phyloP scores from a whole-genome alignment of 2,329 filamentous ascomycete genomes.

The Aaosphaeria arxii region DNA sequence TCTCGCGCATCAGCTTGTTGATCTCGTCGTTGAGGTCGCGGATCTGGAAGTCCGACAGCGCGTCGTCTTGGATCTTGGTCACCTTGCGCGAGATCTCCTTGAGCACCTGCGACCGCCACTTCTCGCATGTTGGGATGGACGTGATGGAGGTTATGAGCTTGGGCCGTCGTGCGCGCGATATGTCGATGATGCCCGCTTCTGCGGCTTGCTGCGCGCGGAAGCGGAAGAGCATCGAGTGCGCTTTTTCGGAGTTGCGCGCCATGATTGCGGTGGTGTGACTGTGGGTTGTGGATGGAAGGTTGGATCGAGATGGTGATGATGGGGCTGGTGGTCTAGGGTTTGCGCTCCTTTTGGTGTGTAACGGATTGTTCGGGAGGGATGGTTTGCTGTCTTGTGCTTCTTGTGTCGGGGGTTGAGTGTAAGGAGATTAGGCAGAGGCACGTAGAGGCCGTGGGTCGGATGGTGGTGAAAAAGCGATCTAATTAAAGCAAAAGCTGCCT shows the following conservation, averaged over 20 bases:
- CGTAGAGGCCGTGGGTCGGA: background rate
- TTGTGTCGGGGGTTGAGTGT: background rate
- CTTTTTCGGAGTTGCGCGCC: slow-evolving; percentile 98
- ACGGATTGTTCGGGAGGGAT: background rate
- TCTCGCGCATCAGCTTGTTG: slow-evolving; percentile 98
- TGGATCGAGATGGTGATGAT: background rate
- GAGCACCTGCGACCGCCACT: slow-evolving; percentile 96
- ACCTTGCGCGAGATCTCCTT: slow-evolving; percentile 98
- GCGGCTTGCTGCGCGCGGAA: slow-evolving; percentile 97
- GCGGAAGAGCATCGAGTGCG: slow-evolving; percentile 99
- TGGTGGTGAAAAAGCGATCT: slow-evolving; percentile 1
- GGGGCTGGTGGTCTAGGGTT: background rate
- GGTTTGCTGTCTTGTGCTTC: background rate
- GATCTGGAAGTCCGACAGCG: slow-evolving; percentile 94
- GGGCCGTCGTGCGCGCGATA: slow-evolving; percentile 81
- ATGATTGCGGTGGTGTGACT: slow-evolving; percentile 20
- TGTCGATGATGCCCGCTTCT: slow-evolving; percentile 93
- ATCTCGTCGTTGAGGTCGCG: slow-evolving; percentile 98
- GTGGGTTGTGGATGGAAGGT: slow-evolving; percentile 3
- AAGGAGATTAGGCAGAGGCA: background rate
- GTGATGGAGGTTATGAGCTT: slow-evolving; percentile 86
- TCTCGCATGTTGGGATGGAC: slow-evolving; percentile 83
- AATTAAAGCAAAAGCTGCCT: slow-evolving; percentile 7
- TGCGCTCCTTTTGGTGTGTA: background rate
- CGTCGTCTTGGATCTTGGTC: slow-evolving; percentile 86